A percentile compares a stretch with the other conserved stretches of the same genome.
Conservation (phyloP, 2,329 filamentous ascomycete genomes). For the Fusarium nygamai region DNA sequence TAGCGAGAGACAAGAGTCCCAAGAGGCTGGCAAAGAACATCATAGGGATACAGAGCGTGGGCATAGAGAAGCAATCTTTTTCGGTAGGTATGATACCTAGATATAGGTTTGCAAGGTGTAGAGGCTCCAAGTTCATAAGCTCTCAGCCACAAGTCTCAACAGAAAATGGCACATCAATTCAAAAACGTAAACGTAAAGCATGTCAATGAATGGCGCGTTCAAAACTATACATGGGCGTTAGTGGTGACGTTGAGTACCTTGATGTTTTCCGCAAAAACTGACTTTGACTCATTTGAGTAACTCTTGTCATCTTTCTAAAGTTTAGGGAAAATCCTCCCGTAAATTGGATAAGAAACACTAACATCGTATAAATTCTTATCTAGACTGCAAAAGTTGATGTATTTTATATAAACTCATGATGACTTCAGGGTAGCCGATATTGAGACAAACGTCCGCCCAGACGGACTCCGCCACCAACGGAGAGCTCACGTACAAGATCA, state of each 20-base stretch:
- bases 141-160: neutral
- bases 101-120: accelerated
- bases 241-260: accelerated
- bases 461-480: neutral
- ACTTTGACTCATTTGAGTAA: too few relatives aligned
- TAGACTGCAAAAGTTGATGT: too few relatives aligned
- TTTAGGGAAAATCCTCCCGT: too few relatives aligned
- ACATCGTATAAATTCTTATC: too few relatives aligned
- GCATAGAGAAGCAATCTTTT: neutral
- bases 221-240: accelerated
- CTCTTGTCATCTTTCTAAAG: too few relatives aligned
- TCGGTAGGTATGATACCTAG: too few relatives aligned
- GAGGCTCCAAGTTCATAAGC: neutral
- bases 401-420: accelerated
- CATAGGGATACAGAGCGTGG: neutral
- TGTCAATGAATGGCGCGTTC: too few relatives aligned
- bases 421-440: neutral
- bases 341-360: too few relatives aligned
- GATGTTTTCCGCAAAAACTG: too few relatives aligned
- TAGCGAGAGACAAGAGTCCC: conserved; percentile 19
- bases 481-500: neutral
- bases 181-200: too few relatives aligned
- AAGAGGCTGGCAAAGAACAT: conserved; percentile 32
- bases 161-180: accelerated
- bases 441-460: neutral